phyloP scores from a whole-genome alignment of 2,329 filamentous ascomycete species.

The Nothomitra cinnamomea region DNA sequence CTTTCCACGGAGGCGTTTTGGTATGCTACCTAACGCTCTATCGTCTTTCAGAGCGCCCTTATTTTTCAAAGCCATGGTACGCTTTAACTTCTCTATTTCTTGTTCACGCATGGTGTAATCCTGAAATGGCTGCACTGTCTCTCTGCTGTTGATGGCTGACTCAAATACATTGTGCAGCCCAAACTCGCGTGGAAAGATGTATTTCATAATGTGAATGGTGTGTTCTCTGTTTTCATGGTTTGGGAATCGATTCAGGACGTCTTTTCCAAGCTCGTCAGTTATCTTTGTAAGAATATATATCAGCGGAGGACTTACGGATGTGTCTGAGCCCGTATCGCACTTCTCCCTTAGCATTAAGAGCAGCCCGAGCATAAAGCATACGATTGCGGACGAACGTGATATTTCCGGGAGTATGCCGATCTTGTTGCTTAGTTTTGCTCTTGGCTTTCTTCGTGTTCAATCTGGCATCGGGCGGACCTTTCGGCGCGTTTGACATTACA shows the following conservation, averaged over 20 bases:
- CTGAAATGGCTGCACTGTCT: constrained; percentile 58
- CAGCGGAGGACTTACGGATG: constrained; percentile 43
- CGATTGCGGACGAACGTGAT: constrained; percentile 66
- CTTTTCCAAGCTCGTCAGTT: constrained; percentile 27
- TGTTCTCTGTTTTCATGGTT: constrained; percentile 30
- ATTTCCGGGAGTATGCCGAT: constrained; percentile 29
- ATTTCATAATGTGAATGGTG: constrained; percentile 63
- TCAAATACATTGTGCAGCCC: constrained; percentile 85
- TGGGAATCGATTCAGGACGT: constrained; percentile 61
- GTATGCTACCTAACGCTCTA: constrained; percentile 24
- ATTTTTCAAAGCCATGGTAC: constrained; percentile 8
- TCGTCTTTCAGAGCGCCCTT: constrained; percentile 4
- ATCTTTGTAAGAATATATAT: constrained; percentile 11
- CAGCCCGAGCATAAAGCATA: constrained; percentile 70
- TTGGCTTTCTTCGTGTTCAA: too few species aligned
- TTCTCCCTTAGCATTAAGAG: constrained; percentile 47
- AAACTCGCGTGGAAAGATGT: constrained; percentile 87
- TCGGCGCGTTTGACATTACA: not conserved
- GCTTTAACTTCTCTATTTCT: constrained; percentile 40
- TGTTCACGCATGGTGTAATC: constrained; percentile 77
- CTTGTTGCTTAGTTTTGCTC: not conserved
- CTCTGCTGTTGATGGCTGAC: constrained; percentile 41
- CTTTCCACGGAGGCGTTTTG: constrained; percentile 51
- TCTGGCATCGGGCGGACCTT: not conserved
- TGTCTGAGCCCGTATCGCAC: constrained; percentile 62